A percentile compares a stretch with the other conserved stretches of the same genome.
phyloP scores from a whole-genome alignment of 345 rosid species.

The Viola odorata region DNA sequence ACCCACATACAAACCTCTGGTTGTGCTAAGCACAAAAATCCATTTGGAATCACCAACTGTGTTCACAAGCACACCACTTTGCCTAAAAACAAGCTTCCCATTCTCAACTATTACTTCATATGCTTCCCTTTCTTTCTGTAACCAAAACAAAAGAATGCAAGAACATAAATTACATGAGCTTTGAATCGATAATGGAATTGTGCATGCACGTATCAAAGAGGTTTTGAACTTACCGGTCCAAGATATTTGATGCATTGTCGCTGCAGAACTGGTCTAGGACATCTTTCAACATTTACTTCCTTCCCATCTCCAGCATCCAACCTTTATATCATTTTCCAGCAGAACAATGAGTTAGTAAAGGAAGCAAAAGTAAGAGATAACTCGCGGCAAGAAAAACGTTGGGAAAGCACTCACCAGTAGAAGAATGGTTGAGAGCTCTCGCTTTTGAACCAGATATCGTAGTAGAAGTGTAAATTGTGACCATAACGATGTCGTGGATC shows the following conservation, averaged over 20 bases:
- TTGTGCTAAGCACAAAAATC: constrained; percentile 69
- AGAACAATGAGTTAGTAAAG: background rate
- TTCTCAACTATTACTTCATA: constrained; percentile 47
- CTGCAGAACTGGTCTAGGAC: constrained; percentile 40
- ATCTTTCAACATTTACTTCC: constrained; percentile 39
- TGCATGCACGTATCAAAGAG: background rate
- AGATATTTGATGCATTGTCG: constrained; percentile 56
- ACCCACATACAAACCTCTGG: constrained; percentile 50
- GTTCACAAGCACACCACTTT: constrained; percentile 26
- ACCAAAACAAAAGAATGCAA: background rate
- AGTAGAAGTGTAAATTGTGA: constrained; percentile 59
- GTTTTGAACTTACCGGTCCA: constrained; percentile 43
- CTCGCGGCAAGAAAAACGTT: background rate
- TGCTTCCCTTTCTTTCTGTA: constrained; percentile 50
- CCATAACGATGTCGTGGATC: constrained; percentile 71
- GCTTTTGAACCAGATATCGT: constrained; percentile 50
- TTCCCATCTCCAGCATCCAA: constrained; percentile 67
- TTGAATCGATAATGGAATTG: background rate
- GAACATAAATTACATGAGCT: background rate
- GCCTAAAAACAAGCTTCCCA: constrained; percentile 42
- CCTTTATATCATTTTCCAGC: constrained; percentile 22
- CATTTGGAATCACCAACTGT: constrained; percentile 49
- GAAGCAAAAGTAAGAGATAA: background rate
- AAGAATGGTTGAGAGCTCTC: constrained; percentile 62
- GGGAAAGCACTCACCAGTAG: constrained; percentile 43